Evolutionary conservation across 2,329 filamentous ascomycete species (phyloP), one percentile per base, ranked within the genome.

Genomic region (Tetracladium maxilliforme): DNA sequence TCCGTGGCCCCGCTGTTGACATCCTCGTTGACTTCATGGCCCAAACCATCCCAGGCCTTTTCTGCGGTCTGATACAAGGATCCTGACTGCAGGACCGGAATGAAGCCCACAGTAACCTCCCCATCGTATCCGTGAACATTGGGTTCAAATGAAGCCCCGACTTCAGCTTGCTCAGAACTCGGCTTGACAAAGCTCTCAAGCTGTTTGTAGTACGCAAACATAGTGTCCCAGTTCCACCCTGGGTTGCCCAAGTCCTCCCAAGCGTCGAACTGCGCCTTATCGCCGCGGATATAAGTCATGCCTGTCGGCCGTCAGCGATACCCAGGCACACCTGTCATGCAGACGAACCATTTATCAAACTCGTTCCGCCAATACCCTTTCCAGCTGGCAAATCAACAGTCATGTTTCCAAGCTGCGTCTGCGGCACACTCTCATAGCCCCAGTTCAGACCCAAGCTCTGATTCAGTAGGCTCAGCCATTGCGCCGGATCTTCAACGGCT

Each of bases 341-440:
- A 14, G 13, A 11, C 21, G 20, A 38, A 40, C 47, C 53, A 36
- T 59, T 58, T 26, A 59, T 55, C 7, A 44, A 40, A 10, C 48
- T 54, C 4, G 51, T 52, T 6, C 53, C 56, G 21, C 51, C 51
- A 3, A 58, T 33, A 1, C 48, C 52, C 31, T 51, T 58, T 4
- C 52, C 54, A n/a, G 50, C 48, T 22, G 40, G 41, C 22, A 54
- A 40, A 5, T 35, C 36, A 17, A 51, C 34, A 1, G 26, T 32
- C 5, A 17, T 28, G 14, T 41, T 40, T 7, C 34, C 42, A 3
- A 38, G 45, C 38, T 51, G 51, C 14, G 37, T 45, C 30, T 59
- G 54, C 10, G 43, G 40, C 5, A 36, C 43, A 12, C 46, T 54
- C 26, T 41, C 29, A 22, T 54, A 58, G 3, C 38, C 36, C 51